Evolutionary conservation across 2,329 filamentous ascomycete species (phyloP).

Genomic region (Polychaeton citri): DNA sequence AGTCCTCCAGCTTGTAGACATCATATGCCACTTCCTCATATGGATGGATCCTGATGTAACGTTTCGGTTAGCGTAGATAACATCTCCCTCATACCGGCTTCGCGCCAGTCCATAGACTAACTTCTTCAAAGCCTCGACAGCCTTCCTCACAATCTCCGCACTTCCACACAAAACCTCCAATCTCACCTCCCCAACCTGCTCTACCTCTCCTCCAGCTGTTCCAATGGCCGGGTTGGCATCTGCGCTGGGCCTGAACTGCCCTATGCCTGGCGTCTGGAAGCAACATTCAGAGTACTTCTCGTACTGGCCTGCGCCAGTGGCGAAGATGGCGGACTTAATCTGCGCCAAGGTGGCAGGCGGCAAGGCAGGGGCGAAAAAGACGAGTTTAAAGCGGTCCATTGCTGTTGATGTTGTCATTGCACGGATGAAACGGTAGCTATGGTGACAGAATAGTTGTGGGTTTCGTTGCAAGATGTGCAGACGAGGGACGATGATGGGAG

Average conservation of each 20-base stretch:
- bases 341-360: constrained; percentile 20
- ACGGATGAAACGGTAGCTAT: too few species aligned
- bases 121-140: constrained; percentile 52
- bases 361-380: constrained; percentile 35
- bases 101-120: constrained; percentile 24
- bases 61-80: not conserved
- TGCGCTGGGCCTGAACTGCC: constrained; percentile 52
- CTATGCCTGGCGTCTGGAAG: constrained; percentile 37
- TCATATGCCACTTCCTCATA: constrained; percentile 34
- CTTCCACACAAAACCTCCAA: constrained; percentile 52
- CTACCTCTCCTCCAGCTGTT: constrained; percentile 41
- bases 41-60: constrained; percentile 29
- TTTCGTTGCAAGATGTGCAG: too few species aligned
- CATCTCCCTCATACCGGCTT: not conserved
- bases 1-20: constrained; percentile 32
- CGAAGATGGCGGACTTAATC: constrained; percentile 33
- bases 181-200: constrained; percentile 46
- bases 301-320: constrained; percentile 30
- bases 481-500: too few species aligned
- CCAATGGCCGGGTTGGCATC: constrained; percentile 52
- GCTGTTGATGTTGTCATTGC: constrained; percentile 2
- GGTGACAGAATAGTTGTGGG: too few species aligned
- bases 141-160: constrained; percentile 41
- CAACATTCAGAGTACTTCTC: constrained; percentile 31
- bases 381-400: constrained; percentile 25